Evolutionary conservation across 2,329 filamentous ascomycete species (phyloP), one percentile per base, ranked within the genome.

Genomic region (Curvularia sp.): DNA sequence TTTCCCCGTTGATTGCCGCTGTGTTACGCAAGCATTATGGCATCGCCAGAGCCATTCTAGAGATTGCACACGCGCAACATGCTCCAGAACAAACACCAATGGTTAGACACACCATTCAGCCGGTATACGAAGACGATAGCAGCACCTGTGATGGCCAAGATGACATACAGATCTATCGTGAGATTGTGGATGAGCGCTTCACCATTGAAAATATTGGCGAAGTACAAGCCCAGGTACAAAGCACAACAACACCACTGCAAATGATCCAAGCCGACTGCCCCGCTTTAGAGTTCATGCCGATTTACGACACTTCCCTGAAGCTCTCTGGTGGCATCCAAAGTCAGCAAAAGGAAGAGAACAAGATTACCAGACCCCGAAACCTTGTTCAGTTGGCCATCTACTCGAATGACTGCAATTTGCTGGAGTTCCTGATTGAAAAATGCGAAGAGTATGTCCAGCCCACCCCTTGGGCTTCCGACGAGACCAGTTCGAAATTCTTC

Each of bases 191-290:
- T 64, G 85, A 89, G 12, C 81, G 84, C 35, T 91, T 90, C 72
- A 95, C 91, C 0, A 84, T 94, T 52, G 89, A 95, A 15, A 87
- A 92, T 65, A 83, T 95, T 57, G 89, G 89, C 0, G 85, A 91
- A 63, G 81, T 90, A 4, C 86, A 85, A 0, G 88, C 85, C 69
- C 83, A 89, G 55, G 89, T 92, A 58, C 88, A 90, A 70, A 90
- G 89, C 56, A 77, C 81, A 15, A 77, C 83, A 8, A 82, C 81
- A 35, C 88, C 91, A 1, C 70, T 84, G 1, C 62, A 74, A 0
- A 73, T 90, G 55, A 73, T 93, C 5, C 64, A 70, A 4, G 80
- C 63, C 58, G 0, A 10, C 2, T 67, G 57, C 46, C 61, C 65
- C 10, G 58, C 54, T 2, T 58, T 50, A 42, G 38, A 33, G n/a